These are phyloP conservation scores for Kurtzmaniella quercitrusa DNA, from an alignment of 1,139 yeast species.

Conservation along the genomic window DNA sequence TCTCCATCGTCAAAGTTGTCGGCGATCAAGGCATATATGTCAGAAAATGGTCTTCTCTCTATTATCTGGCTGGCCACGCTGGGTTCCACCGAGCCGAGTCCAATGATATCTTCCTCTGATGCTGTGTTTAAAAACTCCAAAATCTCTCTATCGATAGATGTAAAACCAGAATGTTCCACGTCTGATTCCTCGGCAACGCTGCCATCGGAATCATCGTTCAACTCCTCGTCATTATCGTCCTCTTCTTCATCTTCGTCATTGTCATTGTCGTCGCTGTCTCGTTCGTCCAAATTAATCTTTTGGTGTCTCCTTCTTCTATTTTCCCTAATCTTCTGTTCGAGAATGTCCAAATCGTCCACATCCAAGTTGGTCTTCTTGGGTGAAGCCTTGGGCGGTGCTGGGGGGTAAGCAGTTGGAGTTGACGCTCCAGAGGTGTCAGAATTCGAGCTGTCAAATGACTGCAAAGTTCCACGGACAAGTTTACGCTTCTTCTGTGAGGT, in stretches of 20 bases:
- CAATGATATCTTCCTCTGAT: slow-evolving; percentile 69
- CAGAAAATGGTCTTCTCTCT: slow-evolving; percentile 59
- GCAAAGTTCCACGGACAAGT: slow-evolving; percentile 27
- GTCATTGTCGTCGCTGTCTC: slow-evolving; percentile 6
- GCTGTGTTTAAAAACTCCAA: slow-evolving; percentile 78
- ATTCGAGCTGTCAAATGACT: slow-evolving; percentile 13
- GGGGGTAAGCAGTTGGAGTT: slow-evolving; percentile 6
- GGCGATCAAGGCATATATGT: slow-evolving; percentile 55
- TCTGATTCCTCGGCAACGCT: slow-evolving; percentile 41
- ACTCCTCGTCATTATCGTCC: slow-evolving; percentile 44
- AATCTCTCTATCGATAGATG: slow-evolving; percentile 57
- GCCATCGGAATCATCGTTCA: slow-evolving; percentile 33
- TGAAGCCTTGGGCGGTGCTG: background rate
- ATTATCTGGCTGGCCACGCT: slow-evolving; percentile 62
- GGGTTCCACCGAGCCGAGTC: slow-evolving; percentile 69
- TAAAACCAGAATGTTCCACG: slow-evolving; percentile 37
- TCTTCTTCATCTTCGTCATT: slow-evolving; percentile 23
- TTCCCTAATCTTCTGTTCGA: slow-evolving; percentile 36
- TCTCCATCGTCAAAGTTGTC: slow-evolving; percentile 39
- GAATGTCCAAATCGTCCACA: slow-evolving; percentile 21
- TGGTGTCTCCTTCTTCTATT: slow-evolving; percentile 18
- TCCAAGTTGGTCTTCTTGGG: background rate
- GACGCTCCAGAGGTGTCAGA: slow-evolving; percentile 10
- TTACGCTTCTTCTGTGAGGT: slow-evolving; percentile 23
- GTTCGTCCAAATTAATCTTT: slow-evolving; percentile 12